Evolutionary conservation across 441 rosid species (phyloP), one percentile per base, ranked within the genome.

Genomic region (Kokia cookei): DNA sequence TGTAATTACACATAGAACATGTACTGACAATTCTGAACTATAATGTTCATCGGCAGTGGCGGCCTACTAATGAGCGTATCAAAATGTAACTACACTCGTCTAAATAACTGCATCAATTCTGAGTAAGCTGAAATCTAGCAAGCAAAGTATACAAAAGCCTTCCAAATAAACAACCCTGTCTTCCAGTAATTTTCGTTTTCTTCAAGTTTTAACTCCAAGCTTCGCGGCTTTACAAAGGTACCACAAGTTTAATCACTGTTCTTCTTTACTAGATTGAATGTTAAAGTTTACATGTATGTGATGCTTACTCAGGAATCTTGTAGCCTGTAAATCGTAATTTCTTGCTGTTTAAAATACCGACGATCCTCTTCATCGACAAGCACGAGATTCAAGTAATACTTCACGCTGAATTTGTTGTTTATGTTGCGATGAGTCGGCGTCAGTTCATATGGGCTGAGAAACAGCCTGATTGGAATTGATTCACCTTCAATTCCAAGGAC

Each of bases 281-380:
- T 67, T 65, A 22, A 57, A 69, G 61, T 76, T 74, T 64, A 72
- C 61, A 47, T 24, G 48, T 48, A 53, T 24, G 55, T 27, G 54
- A 64, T 13, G 29, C 37, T 42, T 66, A 24, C 75, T 91, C 83
- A 91, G n/a, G 94, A 85, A 45, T 92, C 98, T 76, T 87, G 89
- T 74, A 91, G 85, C 90, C 97, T 87, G 86, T 83, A 94, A 71
- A 92, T 82, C 14, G 96, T 90, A 70, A 94, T 89, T 80, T 94
- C 99, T 80, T 94, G 99, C 85, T 94, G 98, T 85, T 93, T 94
- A 68, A 94, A 93, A 76, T 94, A 94, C 65, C 97, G 94, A 17
- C 98, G 94, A 76, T 94, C 99, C 83, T 94, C 98, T 82, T 91
- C 99, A 78, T 94, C 99, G 1, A 94, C 97, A 69, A 94, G 86